Conservation (phyloP, 345 rosid genomes). For the Melaleuca quinquenervia region DNA sequence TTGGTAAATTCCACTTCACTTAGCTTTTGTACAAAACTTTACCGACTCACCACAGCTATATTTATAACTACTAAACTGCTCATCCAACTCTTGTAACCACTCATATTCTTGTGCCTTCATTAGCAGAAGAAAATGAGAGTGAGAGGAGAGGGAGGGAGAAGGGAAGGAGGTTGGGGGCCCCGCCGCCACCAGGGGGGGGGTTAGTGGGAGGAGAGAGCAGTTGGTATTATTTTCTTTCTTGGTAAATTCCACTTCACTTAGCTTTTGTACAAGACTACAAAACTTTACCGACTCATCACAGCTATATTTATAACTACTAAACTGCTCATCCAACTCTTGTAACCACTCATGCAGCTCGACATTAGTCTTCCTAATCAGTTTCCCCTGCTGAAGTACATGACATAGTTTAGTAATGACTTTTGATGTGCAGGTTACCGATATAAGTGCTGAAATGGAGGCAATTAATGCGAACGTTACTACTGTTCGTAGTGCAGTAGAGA, state of each 20-base stretch:
- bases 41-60: not conserved
- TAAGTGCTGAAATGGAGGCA: conserved; percentile 34
- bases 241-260: not conserved
- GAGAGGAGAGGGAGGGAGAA: not conserved
- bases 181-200: too few species aligned
- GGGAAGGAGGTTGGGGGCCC: too few species aligned
- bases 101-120: too few species aligned
- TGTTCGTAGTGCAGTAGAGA: conserved; percentile 62
- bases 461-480: conserved; percentile 36
- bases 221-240: not conserved
- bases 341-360: not conserved
- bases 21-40: not conserved
- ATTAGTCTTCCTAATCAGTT: not conserved
- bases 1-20: not conserved
- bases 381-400: not conserved
- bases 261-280: not conserved
- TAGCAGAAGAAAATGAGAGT: not conserved
- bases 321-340: not conserved
- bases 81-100: not conserved
- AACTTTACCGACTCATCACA: not conserved
- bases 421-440: conserved; percentile 33
- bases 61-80: not conserved
- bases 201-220: too few species aligned
- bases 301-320: not conserved
- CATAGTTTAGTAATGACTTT: not conserved